Percentiles rank a stretch among this genome's conserved stretches.
Evolutionary conservation across 495 filamentous ascomycete species (phyloP).

Genomic region (Hyaloscypha finlandica): DNA sequence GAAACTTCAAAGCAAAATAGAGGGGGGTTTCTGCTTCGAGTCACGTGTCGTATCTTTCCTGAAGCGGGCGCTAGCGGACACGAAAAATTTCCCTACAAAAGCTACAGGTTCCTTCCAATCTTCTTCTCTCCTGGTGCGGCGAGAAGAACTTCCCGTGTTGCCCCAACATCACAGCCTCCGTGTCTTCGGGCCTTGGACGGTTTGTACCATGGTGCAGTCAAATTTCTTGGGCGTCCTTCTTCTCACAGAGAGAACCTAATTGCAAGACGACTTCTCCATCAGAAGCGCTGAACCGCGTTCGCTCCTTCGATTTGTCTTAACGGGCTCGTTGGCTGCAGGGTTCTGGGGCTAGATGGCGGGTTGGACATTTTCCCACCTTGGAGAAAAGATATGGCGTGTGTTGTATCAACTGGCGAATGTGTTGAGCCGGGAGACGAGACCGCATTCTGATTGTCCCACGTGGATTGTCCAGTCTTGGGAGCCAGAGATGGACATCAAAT

Average conservation of each 20-base stretch:
- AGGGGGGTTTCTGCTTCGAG: too few relatives aligned
- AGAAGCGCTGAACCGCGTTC: slow-evolving; percentile 23
- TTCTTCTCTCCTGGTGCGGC: slow-evolving; percentile 33
- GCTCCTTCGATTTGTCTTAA: slow-evolving; percentile 35
- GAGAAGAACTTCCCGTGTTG: slow-evolving; percentile 33
- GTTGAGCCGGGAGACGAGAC: too few relatives aligned
- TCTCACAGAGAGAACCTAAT: slow-evolving; percentile 36
- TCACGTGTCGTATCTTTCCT: neutral
- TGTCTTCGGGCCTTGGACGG: slow-evolving; percentile 1
- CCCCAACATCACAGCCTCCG: slow-evolving; percentile 27
- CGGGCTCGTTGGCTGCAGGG: slow-evolving; percentile 33
- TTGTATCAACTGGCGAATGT: too few relatives aligned
- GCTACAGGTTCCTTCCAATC: neutral
- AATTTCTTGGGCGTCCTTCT: slow-evolving; percentile 32
- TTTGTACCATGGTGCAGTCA: slow-evolving; percentile 31
- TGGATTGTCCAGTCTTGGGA: too few relatives aligned
- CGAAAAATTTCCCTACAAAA: slow-evolving; percentile 2
- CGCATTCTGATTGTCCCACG: too few relatives aligned
- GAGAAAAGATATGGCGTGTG: too few relatives aligned
- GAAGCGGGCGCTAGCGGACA: neutral
- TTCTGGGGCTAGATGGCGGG: slow-evolving; percentile 17
- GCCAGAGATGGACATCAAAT: too few relatives aligned
- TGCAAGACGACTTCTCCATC: slow-evolving; percentile 28
- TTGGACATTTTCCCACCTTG: slow-evolving; percentile 24
- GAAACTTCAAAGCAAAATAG: too few relatives aligned